Evolutionary conservation across 352 stramenopile genomes (phyloP), one percentile per base, ranked within the genome.

Genomic region (Phytophthora brassicae): DNA sequence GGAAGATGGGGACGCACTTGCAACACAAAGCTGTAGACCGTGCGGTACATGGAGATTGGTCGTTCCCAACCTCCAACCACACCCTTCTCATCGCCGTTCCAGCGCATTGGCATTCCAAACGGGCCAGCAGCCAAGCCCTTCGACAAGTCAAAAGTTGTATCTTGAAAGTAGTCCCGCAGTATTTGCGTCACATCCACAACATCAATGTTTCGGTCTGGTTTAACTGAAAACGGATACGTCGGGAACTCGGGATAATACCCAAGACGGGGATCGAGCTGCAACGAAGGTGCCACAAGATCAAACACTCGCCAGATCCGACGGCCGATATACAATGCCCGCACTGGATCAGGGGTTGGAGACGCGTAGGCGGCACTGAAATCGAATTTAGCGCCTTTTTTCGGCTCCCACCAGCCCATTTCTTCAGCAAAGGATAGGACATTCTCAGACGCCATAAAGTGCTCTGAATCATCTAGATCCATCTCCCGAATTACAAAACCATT

Each of bases 401-500:
- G 48, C 12, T 90, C 68, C 82, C 87, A 97, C 87, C 88, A 97
- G 19, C 86, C 84, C 74, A 94, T 94, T 5, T 92, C 74, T 57
- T 83, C 42, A 9, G 92, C 92, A 36, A 98, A 93, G 23, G 76
- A 77, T n/a, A 88, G 72, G 16, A 97, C 75, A 61, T 96, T 98
- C 4, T 72, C 49, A 14, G 89, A 97, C 56, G 91, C 94, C 52
- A 98, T 49, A 67, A 96, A 98, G 46, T 71, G 74, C 42, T 96
- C 83, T 4, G 72, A 67, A 63, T 98, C 69, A 35, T 70, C 55
- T n/a, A 90, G 64, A 68, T 95, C 62, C 44, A 98, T 86, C 24
- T 95, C 72, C 36, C 93, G 86, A 64, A 98, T 98, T 47, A 95
- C 77, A 60, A 98, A 98, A 42, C 88, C 87, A 66, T 98, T 98